Conservation (phyloP, 2,329 filamentous ascomycete species). For the Pseudogymnoascus sp. region DNA sequence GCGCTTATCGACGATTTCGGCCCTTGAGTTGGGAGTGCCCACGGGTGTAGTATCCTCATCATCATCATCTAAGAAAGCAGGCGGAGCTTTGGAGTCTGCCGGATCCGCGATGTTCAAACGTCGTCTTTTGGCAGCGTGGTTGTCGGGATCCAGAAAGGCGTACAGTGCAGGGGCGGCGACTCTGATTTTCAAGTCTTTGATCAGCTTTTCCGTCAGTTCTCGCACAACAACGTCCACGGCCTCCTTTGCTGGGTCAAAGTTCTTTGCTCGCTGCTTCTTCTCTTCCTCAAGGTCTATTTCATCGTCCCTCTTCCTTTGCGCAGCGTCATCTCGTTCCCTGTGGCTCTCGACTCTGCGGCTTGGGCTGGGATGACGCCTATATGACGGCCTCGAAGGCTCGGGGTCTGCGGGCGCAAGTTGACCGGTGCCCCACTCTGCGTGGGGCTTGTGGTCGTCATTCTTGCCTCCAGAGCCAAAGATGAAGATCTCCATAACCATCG, state of each 20-base stretch:
- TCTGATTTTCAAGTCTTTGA: conserved; percentile 81
- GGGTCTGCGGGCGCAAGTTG: not conserved
- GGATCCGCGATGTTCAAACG: conserved; percentile 70
- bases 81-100: conserved; percentile 47
- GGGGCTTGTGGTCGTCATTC: not conserved
- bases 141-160: conserved; percentile 71
- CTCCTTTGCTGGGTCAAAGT: conserved; percentile 83
- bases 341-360: conserved; percentile 27
- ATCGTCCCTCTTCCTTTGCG: conserved; percentile 61
- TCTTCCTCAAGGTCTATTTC: conserved; percentile 82
- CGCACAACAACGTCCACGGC: conserved; percentile 69
- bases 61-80: conserved; percentile 49
- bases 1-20: conserved; percentile 52
- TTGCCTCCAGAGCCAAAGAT: conserved; percentile 20
- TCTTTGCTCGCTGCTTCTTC: conserved; percentile 75
- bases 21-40: conserved; percentile 57
- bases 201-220: conserved; percentile 77
- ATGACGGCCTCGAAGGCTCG: not conserved
- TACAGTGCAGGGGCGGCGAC: conserved; percentile 75
- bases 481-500: conserved; percentile 83
- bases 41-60: conserved; percentile 50
- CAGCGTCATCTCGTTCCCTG: conserved; percentile 54
- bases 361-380: not conserved
- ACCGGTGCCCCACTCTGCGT: not conserved
- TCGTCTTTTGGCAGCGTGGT: conserved; percentile 70